Evolutionary conservation across 257 asterid genomes (phyloP).

Genomic region (Schizonepeta tenuifolia): DNA sequence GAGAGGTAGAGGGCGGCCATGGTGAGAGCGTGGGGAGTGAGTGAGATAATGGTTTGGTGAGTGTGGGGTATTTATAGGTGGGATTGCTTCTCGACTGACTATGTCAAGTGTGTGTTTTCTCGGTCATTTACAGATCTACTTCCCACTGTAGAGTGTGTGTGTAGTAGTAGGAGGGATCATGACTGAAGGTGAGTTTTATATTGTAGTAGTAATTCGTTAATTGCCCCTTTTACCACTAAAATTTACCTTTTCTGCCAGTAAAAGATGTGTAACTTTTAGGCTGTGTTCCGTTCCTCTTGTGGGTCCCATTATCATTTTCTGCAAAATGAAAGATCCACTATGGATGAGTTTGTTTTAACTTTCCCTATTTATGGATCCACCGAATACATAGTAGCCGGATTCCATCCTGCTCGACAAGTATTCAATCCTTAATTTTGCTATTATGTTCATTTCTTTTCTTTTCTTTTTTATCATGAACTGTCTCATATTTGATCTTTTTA

Average conservation of each 20-base stretch:
- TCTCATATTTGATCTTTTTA: too few species aligned
- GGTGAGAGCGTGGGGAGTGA: background rate
- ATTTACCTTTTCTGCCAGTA: background rate
- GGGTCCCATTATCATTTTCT: background rate
- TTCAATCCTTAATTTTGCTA: too few species aligned
- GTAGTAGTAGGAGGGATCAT: too few species aligned
- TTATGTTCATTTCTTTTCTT: too few species aligned
- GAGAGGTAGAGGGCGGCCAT: slow-evolving; percentile 36
- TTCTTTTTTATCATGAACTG: too few species aligned
- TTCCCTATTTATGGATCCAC: too few species aligned
- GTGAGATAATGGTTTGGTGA: slow-evolving; percentile 7
- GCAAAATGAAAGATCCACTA: background rate
- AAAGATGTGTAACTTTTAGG: background rate
- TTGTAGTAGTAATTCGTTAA: background rate
- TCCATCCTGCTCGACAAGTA: too few species aligned
- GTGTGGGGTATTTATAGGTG: slow-evolving; percentile 41
- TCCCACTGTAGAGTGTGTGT: too few species aligned
- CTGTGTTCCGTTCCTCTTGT: background rate
- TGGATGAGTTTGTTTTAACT: too few species aligned
- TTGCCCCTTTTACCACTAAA: background rate
- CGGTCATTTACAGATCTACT: too few species aligned
- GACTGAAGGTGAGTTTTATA: too few species aligned
- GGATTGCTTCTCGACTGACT: background rate
- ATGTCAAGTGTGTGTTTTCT: background rate
- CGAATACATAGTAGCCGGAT: too few species aligned